Evolutionary conservation across 352 stramenopile species (phyloP).

Genomic region (Globisporangium spinosum): DNA sequence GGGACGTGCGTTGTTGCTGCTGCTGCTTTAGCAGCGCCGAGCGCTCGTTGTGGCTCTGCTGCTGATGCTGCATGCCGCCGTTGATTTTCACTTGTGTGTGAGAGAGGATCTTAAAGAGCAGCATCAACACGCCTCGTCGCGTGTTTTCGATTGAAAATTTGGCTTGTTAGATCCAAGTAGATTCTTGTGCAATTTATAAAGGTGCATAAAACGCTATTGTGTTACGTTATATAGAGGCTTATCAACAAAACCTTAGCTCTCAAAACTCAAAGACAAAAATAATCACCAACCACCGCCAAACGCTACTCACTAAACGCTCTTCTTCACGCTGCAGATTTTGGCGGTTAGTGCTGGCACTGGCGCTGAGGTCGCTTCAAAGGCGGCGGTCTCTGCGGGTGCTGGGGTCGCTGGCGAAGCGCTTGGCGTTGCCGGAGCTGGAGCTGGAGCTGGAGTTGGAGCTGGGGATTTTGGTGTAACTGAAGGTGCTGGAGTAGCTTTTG

Average conservation of each 20-base stretch:
- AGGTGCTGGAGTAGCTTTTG: too few species aligned
- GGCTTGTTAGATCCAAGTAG: not conserved
- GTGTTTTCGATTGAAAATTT: not conserved
- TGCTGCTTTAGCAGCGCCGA: slow-evolving; percentile 5
- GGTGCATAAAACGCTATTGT: not conserved
- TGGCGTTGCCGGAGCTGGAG: not conserved
- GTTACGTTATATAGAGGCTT: not conserved
- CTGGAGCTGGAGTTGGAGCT: not conserved
- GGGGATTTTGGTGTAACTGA: not conserved
- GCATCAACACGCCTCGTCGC: not conserved
- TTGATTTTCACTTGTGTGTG: not conserved
- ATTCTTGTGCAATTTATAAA: not conserved
- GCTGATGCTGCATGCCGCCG: not conserved
- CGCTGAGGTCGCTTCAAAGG: not conserved
- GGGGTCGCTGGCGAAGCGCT: not conserved
- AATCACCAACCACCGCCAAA: not conserved
- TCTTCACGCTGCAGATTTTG: slow-evolving; percentile 5
- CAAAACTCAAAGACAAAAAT: not conserved
- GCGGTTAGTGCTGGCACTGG: not conserved
- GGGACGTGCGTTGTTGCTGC: not conserved
- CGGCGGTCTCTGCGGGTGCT: not conserved
- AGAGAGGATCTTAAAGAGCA: slow-evolving; percentile 1
- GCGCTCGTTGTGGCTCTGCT: not conserved
- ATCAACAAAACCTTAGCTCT: not conserved
- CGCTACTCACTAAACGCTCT: not conserved